These are phyloP conservation scores for Larix sibirica DNA, from an alignment of 83 land plant species.

Conservation along the genomic window DNA sequence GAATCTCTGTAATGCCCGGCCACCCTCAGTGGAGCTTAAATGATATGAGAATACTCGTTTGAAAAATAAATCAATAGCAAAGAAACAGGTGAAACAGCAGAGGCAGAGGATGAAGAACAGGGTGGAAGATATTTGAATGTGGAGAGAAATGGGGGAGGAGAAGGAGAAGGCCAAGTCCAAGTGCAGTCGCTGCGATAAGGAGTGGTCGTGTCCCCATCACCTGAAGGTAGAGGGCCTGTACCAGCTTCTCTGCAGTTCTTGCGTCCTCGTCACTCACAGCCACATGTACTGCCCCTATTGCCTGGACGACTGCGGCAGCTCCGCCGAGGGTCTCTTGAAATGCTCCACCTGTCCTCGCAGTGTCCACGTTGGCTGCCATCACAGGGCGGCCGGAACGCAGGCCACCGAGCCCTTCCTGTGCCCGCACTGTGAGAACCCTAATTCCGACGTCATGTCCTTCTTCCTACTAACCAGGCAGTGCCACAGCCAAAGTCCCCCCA, in stretches of 20 bases:
- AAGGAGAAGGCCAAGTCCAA: neutral
- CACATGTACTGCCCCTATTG: slow-evolving; percentile 9
- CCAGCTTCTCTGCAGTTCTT: neutral
- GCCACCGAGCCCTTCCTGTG: neutral
- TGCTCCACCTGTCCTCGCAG: slow-evolving; percentile 6
- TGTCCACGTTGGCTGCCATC: neutral
- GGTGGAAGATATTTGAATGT: neutral
- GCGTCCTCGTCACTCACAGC: slow-evolving; percentile 10
- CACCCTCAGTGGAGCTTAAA: too few relatives aligned
- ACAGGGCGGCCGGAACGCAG: neutral
- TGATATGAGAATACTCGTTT: too few relatives aligned
- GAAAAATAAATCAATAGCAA: neutral
- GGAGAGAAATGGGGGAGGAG: slow-evolving; percentile 2
- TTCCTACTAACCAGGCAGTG: neutral
- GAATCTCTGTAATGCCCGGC: too few relatives aligned
- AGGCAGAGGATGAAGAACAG: neutral
- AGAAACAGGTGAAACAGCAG: neutral
- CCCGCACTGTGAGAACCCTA: slow-evolving; percentile 10
- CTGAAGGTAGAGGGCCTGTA: neutral
- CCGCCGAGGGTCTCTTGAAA: neutral
- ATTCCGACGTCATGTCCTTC: neutral
- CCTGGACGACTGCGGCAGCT: neutral
- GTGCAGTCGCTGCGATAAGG: slow-evolving; percentile 10
- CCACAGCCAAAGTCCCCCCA: neutral
- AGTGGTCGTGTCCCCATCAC: neutral